Base-by-base conservation (phyloP, 768 basidiomycete species). In the Kwoniella botswanensis region DNA sequence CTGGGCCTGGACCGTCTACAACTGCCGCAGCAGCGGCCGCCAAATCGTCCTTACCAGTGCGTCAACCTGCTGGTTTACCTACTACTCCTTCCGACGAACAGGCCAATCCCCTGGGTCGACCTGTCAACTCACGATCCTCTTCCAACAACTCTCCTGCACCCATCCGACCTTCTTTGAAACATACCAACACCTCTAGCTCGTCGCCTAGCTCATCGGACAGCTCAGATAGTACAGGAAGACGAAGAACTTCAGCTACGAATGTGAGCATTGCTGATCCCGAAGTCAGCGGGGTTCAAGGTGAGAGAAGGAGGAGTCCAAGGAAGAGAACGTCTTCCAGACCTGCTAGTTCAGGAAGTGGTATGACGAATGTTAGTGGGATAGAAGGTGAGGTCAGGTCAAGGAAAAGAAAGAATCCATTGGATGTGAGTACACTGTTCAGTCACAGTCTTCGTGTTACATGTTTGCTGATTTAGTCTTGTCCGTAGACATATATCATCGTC, bases 401-500 rank as follows among this genome's bases (percentile, higher is more conserved):
- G 44, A 70, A 58, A 52, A 56, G 46, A 61, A 74, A 74, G 63
- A 66, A 13, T 29, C 59, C 72, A 9, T n/a, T 74, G 41, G 72
- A 74, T 21, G 72, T 74, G 68, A 67, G 72, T 68, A 11, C 11
- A 7, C 17, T 59, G 18, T 50, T 15, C 46, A 13, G 41, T 15
- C 63, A 24, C 21, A 21, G 5, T 42, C 15, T 15, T 12, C 10
- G 43, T 1, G 60, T 11, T 15, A 29, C 0, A 54, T 17, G 53
- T 60, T 22, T 68, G 71, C 66, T 35, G 68, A 69, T 46, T 50
- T 66, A 41, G 67, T 60, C 35, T 58, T 24, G n/a, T 9, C n/a
- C 13, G 3, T 80, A 95, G 93, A 92, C 91, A 0, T 93, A 94
- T 85, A 92, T 95, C 68, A 89, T 96, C 79, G 94, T 96, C 66